A percentile compares a stretch with the other conserved stretches of the same genome.
phyloP scores from a whole-genome alignment of 257 asterid species.

The Solanum dulcamara region DNA sequence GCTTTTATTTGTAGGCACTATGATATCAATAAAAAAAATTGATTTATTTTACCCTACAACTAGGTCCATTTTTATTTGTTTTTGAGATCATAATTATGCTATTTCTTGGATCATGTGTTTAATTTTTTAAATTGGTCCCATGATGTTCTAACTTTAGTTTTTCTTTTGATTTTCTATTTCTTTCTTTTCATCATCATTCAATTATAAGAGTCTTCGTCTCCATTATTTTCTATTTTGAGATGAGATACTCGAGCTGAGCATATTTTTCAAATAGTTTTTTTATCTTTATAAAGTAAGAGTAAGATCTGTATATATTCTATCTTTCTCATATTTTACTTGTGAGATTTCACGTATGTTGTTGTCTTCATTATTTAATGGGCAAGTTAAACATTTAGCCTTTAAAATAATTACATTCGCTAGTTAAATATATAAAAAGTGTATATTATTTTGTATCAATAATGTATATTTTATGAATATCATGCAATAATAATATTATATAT shows the following conservation, averaged over 20 bases:
- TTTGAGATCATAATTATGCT: background rate
- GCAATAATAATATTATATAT: no score
- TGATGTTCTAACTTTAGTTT: constrained; percentile 12
- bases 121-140: constrained; percentile 52
- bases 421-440: background rate
- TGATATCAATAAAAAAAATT: background rate
- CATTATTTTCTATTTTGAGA: background rate
- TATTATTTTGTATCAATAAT: background rate
- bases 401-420: background rate
- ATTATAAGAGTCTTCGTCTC: background rate
- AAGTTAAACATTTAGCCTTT: background rate
- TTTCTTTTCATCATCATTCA: background rate
- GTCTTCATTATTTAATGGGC: background rate
- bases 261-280: accelerated
- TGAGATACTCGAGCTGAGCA: no score
- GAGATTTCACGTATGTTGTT: background rate
- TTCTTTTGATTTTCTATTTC: no score
- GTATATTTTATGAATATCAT: no score
- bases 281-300: background rate
- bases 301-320: background rate
- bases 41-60: background rate
- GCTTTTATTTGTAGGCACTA: background rate
- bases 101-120: constrained; percentile 79
- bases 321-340: background rate
- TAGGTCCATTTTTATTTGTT: background rate